Percentiles rank a stretch among this genome's conserved stretches.
phyloP scores from a whole-genome alignment of 1,284 basidiomycete genomes.

The Sanghuangporus sanghuang region DNA sequence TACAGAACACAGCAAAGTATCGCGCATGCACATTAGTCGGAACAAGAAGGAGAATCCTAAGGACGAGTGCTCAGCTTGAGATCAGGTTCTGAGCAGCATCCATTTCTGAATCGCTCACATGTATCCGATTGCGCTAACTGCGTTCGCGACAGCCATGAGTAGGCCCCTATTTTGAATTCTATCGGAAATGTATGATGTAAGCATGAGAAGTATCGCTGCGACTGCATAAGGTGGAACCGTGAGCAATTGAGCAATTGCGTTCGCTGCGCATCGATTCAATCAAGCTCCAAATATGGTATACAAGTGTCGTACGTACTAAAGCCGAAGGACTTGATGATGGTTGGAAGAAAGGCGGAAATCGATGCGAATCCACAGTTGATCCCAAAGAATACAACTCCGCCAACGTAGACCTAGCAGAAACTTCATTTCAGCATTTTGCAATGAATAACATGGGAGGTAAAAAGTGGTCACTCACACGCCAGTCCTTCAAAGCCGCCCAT shows the following conservation, averaged over 20 bases:
- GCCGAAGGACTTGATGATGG: slow-evolving; percentile 72
- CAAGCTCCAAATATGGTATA: background rate
- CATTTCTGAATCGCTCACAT: slow-evolving; percentile 36
- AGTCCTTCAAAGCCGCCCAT: slow-evolving; percentile 61
- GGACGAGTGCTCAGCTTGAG: background rate
- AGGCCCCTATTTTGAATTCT: slow-evolving; percentile 65
- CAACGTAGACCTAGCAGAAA: slow-evolving; percentile 46
- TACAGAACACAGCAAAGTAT: slow-evolving; percentile 68
- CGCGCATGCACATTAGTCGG: slow-evolving; percentile 42
- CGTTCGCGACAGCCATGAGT: slow-evolving; percentile 44
- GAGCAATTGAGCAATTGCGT: slow-evolving; percentile 56
- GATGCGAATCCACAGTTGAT: slow-evolving; percentile 76
- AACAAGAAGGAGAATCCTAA: slow-evolving; percentile 42
- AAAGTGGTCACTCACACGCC: slow-evolving; percentile 45
- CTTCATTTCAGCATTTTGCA: background rate
- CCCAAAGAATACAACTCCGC: slow-evolving; percentile 70
- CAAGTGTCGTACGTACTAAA: slow-evolving; percentile 35
- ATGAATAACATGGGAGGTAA: background rate
- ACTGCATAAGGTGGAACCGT: slow-evolving; percentile 82
- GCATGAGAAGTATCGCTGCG: slow-evolving; percentile 61
- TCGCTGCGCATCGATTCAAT: slow-evolving; percentile 28
- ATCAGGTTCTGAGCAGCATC: background rate
- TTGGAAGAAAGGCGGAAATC: slow-evolving; percentile 81
- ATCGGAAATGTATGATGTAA: slow-evolving; percentile 66
- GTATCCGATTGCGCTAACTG: slow-evolving; percentile 60